phyloP scores from a whole-genome alignment of 768 basidiomycete genomes.

The Russula griseocarnosa region DNA sequence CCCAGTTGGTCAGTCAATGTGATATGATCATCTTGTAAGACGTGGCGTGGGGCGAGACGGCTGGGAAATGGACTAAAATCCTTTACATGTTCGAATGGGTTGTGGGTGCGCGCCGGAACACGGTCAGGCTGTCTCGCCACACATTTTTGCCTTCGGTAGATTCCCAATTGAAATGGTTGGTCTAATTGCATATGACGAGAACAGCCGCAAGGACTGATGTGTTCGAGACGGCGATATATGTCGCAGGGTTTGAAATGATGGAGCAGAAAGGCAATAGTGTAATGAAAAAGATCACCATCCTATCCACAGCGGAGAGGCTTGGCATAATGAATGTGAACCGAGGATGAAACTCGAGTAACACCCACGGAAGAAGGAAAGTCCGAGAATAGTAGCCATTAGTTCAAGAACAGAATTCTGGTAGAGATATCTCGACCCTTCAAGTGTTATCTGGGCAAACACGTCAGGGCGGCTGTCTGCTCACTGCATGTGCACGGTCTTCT shows the following conservation, averaged over 20 bases:
- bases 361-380: too few species aligned
- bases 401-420: too few species aligned
- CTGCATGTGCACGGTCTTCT: too few species aligned
- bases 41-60: background rate
- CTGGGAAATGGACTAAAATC: background rate
- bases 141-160: background rate
- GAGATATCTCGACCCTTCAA: too few species aligned
- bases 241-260: conserved; percentile 7
- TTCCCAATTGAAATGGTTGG: background rate
- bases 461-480: too few species aligned
- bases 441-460: too few species aligned
- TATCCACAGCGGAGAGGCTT: background rate
- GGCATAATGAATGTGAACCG: background rate
- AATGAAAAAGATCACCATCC: conserved; percentile 21
- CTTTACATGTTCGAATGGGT: background rate
- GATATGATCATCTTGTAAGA: background rate
- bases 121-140: background rate
- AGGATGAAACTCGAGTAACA: background rate
- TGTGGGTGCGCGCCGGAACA: background rate
- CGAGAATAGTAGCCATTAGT: too few species aligned
- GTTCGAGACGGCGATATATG: conserved; percentile 9
- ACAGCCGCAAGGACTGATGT: background rate
- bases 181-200: conserved; percentile 4
- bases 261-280: conserved; percentile 21
- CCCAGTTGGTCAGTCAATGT: background rate